Evolutionary conservation across 495 filamentous ascomycete genomes (phyloP).

Genomic region (Tuber borchii): DNA sequence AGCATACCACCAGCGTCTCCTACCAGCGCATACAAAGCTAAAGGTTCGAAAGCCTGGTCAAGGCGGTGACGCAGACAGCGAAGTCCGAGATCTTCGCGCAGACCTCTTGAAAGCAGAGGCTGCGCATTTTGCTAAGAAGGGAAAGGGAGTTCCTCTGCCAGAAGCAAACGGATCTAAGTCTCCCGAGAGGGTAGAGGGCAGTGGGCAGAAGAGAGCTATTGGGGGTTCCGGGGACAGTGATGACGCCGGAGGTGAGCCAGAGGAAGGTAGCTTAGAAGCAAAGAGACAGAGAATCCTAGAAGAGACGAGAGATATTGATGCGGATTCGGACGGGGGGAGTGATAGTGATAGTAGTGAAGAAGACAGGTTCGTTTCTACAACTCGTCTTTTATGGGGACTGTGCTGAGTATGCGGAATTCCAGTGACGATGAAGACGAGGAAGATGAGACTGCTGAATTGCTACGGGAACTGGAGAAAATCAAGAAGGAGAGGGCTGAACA

Average conservation of each 20-base stretch:
- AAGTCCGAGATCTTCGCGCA: conserved; percentile 74
- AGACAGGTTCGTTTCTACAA: conserved; percentile 49
- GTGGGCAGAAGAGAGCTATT: conserved; percentile 60
- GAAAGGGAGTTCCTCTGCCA: conserved; percentile 49
- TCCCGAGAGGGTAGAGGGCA: conserved; percentile 20
- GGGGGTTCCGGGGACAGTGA: conserved; percentile 44
- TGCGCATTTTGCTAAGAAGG: conserved; percentile 76
- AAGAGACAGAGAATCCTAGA: conserved; percentile 84
- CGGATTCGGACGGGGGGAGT: conserved; percentile 66
- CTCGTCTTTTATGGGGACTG: background rate
- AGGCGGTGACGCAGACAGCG: conserved; percentile 70
- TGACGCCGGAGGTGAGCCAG: conserved; percentile 44
- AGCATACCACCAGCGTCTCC: conserved; percentile 92
- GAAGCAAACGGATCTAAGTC: conserved; percentile 13
- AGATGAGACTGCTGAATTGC: conserved; percentile 82
- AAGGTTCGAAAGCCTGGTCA: conserved; percentile 86
- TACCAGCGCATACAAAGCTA: conserved; percentile 84
- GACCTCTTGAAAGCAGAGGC: conserved; percentile 87
- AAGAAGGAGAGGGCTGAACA: conserved; percentile 81
- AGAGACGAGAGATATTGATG: conserved; percentile 83
- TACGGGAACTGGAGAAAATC: conserved; percentile 91
- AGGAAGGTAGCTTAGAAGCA: conserved; percentile 67
- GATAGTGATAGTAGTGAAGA: conserved; percentile 65
- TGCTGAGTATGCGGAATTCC: conserved; percentile 7
- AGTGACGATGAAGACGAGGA: conserved; percentile 63